Percentiles rank a stretch among this genome's conserved stretches.
phyloP scores from a whole-genome alignment of 306 rosid species.

The Datisca glomerata region DNA sequence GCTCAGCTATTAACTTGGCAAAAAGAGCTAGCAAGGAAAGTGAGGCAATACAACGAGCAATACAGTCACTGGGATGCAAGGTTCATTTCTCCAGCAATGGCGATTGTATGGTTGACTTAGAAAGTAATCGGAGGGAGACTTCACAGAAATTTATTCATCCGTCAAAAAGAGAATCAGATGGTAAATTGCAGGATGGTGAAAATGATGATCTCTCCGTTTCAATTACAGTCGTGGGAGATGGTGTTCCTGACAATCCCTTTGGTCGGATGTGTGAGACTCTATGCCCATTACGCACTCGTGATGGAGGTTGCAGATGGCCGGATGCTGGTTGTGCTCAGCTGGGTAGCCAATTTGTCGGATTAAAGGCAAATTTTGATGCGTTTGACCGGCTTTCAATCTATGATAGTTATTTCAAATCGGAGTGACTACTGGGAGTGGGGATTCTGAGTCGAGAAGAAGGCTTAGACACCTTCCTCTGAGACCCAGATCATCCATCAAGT shows the following conservation, averaged over 20 bases:
- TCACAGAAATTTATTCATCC: slow-evolving; percentile 22
- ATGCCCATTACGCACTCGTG: slow-evolving; percentile 59
- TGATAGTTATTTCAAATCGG: slow-evolving; percentile 67
- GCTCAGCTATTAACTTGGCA: slow-evolving; percentile 41
- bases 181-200: slow-evolving; percentile 23
- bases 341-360: slow-evolving; percentile 76
- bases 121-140: slow-evolving; percentile 34
- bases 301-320: slow-evolving; percentile 89
- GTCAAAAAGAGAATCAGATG: slow-evolving; percentile 30
- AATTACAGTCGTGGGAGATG: slow-evolving; percentile 29
- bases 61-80: slow-evolving; percentile 81
- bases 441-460: slow-evolving; percentile 2
- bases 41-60: slow-evolving; percentile 69
- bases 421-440: slow-evolving; percentile 16
- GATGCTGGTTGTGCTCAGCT: slow-evolving; percentile 76
- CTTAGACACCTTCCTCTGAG: background rate
- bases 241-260: slow-evolving; percentile 20
- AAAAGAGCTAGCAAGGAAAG: slow-evolving; percentile 58
- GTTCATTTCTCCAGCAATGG: slow-evolving; percentile 58
- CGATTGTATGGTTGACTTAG: slow-evolving; percentile 58
- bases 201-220: slow-evolving; percentile 41
- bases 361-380: slow-evolving; percentile 90
- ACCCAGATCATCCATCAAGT: background rate
- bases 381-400: slow-evolving; percentile 67
- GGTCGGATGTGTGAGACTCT: slow-evolving; percentile 55